phyloP scores from a whole-genome alignment of 2,329 filamentous ascomycete species.

The Apiospora arundinis region DNA sequence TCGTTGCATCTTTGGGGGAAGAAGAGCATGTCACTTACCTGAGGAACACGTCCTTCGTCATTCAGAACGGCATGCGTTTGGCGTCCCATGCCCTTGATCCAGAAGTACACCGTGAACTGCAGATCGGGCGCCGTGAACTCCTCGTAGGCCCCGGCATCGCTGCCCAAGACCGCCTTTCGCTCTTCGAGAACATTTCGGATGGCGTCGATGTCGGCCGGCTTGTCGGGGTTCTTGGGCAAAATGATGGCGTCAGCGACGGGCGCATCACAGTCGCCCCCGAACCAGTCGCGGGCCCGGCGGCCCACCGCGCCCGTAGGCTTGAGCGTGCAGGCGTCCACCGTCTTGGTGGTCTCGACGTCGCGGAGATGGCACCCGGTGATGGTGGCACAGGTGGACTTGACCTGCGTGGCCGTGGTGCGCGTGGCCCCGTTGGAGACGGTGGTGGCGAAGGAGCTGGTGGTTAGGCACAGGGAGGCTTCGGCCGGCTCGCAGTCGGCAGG shows the following conservation, averaged over 20 bases:
- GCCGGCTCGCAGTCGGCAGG: too few species aligned
- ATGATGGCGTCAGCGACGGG: neutral
- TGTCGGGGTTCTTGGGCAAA: neutral
- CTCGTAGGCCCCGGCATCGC: neutral
- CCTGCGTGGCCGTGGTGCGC: too few species aligned
- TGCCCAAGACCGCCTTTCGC: neutral
- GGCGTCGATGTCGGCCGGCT: neutral
- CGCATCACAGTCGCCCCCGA: neutral
- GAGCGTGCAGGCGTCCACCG: too few species aligned
- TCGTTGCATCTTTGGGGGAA: too few species aligned
- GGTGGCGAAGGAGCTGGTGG: too few species aligned
- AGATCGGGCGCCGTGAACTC: neutral
- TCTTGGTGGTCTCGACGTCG: too few species aligned
- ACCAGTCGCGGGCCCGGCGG: neutral
- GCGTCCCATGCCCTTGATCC: neutral
- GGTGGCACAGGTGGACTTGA: too few species aligned
- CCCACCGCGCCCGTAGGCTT: too few species aligned
- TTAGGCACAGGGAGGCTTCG: too few species aligned
- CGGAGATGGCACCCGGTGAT: too few species aligned
- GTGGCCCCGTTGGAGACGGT: too few species aligned
- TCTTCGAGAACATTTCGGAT: neutral
- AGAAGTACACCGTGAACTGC: neutral
- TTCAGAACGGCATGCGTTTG: neutral
- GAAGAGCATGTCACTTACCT: neutral
- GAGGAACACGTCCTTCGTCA: neutral